Base-by-base conservation (phyloP, 2,329 filamentous ascomycete genomes). In the Elsinoe batatas region DNA sequence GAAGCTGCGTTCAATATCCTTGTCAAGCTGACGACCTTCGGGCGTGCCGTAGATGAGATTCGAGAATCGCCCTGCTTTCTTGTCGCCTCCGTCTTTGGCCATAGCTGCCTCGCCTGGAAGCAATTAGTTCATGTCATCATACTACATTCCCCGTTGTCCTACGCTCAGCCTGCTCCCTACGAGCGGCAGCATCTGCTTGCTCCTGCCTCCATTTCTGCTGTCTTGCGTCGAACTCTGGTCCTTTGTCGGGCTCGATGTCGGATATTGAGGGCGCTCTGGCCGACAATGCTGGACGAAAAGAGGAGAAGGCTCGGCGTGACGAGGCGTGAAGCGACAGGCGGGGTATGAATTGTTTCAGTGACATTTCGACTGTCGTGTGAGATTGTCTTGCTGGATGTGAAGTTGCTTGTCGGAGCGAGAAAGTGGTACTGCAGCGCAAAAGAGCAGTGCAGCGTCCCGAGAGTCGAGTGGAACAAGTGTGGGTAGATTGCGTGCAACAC, bases 31-130 rank as follows among this genome's bases (percentile, higher is more conserved):
- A 59, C 91, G 84, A 32, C 91, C 93, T 72, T 97, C 91, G 67
- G 93, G 90, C 12, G 93, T 98, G 66, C 93, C 93, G 72, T 98
- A 97, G 68, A 98, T 95, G 63, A 98, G 81, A 64, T 85, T 91
- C 35, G 87, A 86, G 57, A 98, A 72, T 37, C 87, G 82, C 13
- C 74, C 74, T 36, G 60, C 59, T 70, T 86, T 87, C 68, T 84
- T 87, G 56, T 79, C 74, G 53, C 82, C 78, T 60, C 78, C 76
- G 59, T 87, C 81, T 60, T 80, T 77, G 64, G 77, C 74, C 64
- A 78, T 77, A 71, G 82, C 77, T 61, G 82, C 77, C 64, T 74
- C 73, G 60, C 71, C 74, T 75, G 67, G 49, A 7, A 30, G 26
- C 2, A 30, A 30, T 30, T 30, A 30, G 26, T 30, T 7, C 12